A percentile compares a stretch with the other conserved stretches of the same genome.
Evolutionary conservation across 2,329 filamentous ascomycete genomes (phyloP).

Genomic region (Ophiobolus disseminans): DNA sequence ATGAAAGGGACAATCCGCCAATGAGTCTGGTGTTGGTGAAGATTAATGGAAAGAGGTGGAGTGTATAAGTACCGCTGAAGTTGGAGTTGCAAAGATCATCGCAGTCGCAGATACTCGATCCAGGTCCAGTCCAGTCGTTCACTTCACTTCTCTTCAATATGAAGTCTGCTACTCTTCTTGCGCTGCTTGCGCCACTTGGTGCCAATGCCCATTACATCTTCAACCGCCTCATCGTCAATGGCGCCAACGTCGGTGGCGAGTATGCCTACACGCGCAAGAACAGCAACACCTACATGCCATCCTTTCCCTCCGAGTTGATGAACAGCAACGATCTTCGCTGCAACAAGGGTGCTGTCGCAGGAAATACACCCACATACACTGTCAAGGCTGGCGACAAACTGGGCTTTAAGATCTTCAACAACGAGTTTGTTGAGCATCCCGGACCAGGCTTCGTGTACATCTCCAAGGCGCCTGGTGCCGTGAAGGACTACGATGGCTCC

Average conservation of each 20-base stretch:
- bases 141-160: conserved; percentile 28
- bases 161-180: conserved; percentile 37
- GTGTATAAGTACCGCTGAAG: conserved; percentile 5
- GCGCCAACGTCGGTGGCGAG: conserved; percentile 37
- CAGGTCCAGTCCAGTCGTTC: conserved; percentile 12
- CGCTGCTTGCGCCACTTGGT: conserved; percentile 33
- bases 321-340: conserved; percentile 45
- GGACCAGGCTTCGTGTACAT: conserved; percentile 49
- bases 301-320: conserved; percentile 39
- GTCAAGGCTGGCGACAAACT: conserved; percentile 57
- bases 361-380: conserved; percentile 45
- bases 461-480: conserved; percentile 65
- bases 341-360: conserved; percentile 44
- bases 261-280: conserved; percentile 47
- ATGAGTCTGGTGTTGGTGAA: conserved; percentile 6
- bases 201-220: conserved; percentile 47
- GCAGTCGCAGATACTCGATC: conserved; percentile 6
- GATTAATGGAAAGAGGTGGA: not conserved
- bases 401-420: conserved; percentile 59
- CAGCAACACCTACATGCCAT: conserved; percentile 45
- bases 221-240: conserved; percentile 46
- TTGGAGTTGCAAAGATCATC: not conserved
- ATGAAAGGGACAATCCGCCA: conserved; percentile 4
- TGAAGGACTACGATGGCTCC: conserved; percentile 72
- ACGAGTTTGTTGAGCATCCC: conserved; percentile 55